phyloP scores from a whole-genome alignment of 2,329 filamentous ascomycete genomes.

The Claviceps sorghi region DNA sequence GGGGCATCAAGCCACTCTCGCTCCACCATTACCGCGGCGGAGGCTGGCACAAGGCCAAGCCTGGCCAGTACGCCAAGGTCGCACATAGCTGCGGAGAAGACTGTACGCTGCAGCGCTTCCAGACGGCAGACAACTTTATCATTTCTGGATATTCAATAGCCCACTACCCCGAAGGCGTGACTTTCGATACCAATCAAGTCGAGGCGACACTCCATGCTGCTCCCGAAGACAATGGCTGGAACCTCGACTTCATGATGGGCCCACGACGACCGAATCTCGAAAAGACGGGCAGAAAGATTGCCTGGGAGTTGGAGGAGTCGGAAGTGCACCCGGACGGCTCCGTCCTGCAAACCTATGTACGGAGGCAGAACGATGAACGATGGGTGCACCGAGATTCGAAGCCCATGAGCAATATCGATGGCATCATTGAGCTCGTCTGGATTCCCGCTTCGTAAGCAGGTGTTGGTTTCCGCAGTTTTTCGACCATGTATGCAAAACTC shows the following conservation, averaged over 20 bases:
- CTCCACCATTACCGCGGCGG: constrained; percentile 51
- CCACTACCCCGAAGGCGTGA: constrained; percentile 37
- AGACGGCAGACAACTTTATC: constrained; percentile 36
- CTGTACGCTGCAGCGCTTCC: constrained; percentile 44
- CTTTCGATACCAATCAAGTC: constrained; percentile 33
- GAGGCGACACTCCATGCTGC: constrained; percentile 38
- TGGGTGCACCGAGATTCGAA: constrained; percentile 33
- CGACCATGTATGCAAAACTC: neutral
- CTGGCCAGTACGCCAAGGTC: constrained; percentile 42
- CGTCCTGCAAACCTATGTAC: constrained; percentile 38
- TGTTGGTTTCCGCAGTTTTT: neutral
- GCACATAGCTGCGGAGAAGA: constrained; percentile 46
- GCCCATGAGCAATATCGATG: constrained; percentile 38
- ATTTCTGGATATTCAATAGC: constrained; percentile 46
- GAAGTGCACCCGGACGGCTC: constrained; percentile 31
- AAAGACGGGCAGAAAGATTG: constrained; percentile 35
- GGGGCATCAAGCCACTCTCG: constrained; percentile 43
- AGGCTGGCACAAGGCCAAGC: constrained; percentile 39
- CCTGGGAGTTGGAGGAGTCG: constrained; percentile 40
- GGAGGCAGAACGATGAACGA: constrained; percentile 36
- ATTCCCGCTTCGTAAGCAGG: constrained; percentile 20
- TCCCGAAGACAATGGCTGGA: constrained; percentile 34
- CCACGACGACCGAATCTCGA: constrained; percentile 32
- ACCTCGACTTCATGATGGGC: constrained; percentile 36
- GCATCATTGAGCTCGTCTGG: constrained; percentile 43